A percentile compares a stretch with the other conserved stretches of the same genome.
Conservation (phyloP, 208 protist species). For the Trypanosoma mega region DNA sequence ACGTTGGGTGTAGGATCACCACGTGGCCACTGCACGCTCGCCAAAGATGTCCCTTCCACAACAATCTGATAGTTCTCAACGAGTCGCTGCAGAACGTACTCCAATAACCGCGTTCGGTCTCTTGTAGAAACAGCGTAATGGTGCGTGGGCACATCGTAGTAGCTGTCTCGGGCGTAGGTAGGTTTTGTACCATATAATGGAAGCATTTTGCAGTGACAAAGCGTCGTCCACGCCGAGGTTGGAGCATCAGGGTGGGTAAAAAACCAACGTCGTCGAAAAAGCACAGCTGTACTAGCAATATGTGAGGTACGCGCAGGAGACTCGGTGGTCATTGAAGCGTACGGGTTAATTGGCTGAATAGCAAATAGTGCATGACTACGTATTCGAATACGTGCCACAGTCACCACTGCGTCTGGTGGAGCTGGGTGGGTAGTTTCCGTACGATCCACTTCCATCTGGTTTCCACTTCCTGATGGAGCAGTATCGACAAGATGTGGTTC, state of each 20-base stretch:
- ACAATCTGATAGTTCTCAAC: conserved; percentile 89
- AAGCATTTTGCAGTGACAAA: conserved; percentile 71
- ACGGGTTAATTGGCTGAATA: conserved; percentile 64
- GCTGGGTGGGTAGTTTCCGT: not conserved
- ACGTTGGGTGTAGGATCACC: conserved; percentile 56
- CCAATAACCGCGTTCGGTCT: conserved; percentile 43
- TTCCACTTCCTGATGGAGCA: too few relatives aligned
- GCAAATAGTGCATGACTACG: conserved; percentile 73
- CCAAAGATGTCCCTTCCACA: conserved; percentile 36
- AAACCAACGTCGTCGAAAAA: conserved; percentile 75
- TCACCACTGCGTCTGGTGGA: not conserved
- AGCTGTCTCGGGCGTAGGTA: conserved; percentile 72
- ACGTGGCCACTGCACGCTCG: conserved; percentile 33
- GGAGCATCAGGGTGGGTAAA: conserved; percentile 59
- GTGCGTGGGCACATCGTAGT: conserved; percentile 67
- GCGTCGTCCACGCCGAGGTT: conserved; percentile 51
- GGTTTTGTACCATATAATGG: conserved; percentile 77
- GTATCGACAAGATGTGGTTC: too few relatives aligned
- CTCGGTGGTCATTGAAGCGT: conserved; percentile 29
- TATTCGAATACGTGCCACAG: conserved; percentile 70
- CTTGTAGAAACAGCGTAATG: conserved; percentile 68
- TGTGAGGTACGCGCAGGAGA: conserved; percentile 30
- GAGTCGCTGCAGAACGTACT: conserved; percentile 84
- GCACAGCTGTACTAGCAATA: conserved; percentile 56
- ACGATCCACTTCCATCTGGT: too few relatives aligned